Conservation (phyloP, 176 grass and related monocot genomes). For the Oryza meridionalis region DNA sequence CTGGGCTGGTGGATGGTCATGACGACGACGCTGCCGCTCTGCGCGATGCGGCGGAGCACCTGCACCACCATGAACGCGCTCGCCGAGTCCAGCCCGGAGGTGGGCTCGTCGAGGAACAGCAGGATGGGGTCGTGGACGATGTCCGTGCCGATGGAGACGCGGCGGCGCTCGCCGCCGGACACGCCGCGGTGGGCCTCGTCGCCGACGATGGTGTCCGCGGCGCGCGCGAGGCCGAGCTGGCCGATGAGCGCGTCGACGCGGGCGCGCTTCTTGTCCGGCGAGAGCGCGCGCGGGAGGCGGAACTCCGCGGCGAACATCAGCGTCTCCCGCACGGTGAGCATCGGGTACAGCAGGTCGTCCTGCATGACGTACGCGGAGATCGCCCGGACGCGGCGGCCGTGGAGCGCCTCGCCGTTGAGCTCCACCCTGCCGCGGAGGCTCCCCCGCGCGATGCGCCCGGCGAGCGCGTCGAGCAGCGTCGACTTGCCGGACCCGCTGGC, state of each 20-base stretch:
- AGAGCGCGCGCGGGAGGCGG: slow-evolving; percentile 70
- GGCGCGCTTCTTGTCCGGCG: slow-evolving; percentile 46
- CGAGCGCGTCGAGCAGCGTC: slow-evolving; percentile 81
- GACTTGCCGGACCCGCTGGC: slow-evolving; percentile 90
- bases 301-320: slow-evolving; percentile 81
- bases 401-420: slow-evolving; percentile 66
- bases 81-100: slow-evolving; percentile 77
- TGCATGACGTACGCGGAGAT: slow-evolving; percentile 95
- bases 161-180: slow-evolving; percentile 68
- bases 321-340: slow-evolving; percentile 91
- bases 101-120: slow-evolving; percentile 92
- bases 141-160: slow-evolving; percentile 83
- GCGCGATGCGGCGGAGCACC: slow-evolving; percentile 73
- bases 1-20: slow-evolving; percentile 97
- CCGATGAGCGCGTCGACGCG: slow-evolving; percentile 72
- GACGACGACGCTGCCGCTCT: slow-evolving; percentile 77
- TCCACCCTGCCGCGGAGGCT: slow-evolving; percentile 63
- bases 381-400: slow-evolving; percentile 55
- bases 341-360: slow-evolving; percentile 90
- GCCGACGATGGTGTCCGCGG: slow-evolving; percentile 84
- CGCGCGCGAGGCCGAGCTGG: slow-evolving; percentile 71
- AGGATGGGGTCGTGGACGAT: slow-evolving; percentile 90
- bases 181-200: slow-evolving; percentile 89
- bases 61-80: slow-evolving; percentile 94
- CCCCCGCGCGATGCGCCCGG: slow-evolving; percentile 48